phyloP scores from a whole-genome alignment of 2,329 filamentous ascomycete genomes.

The Penicillium sp. region DNA sequence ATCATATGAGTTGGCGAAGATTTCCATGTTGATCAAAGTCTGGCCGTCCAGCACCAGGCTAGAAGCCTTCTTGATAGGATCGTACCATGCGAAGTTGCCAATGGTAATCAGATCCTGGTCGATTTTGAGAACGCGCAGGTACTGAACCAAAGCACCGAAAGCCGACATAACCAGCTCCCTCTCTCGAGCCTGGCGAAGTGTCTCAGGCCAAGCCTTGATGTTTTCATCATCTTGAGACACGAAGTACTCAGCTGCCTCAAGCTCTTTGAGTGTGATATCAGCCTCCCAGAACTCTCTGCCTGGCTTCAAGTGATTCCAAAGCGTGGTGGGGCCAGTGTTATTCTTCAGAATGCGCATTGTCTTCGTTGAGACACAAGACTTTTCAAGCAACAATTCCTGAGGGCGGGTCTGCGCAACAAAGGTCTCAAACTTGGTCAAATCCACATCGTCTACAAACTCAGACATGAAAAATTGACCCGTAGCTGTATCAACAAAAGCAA shows the following conservation, averaged over 20 bases:
- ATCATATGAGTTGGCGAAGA: slow-evolving; percentile 91
- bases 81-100: slow-evolving; percentile 87
- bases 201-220: slow-evolving; percentile 73
- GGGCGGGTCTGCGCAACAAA: slow-evolving; percentile 90
- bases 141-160: slow-evolving; percentile 83
- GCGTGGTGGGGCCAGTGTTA: slow-evolving; percentile 85
- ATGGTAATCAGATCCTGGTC: slow-evolving; percentile 84
- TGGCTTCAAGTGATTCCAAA: slow-evolving; percentile 92
- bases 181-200: slow-evolving; percentile 68
- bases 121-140: slow-evolving; percentile 81
- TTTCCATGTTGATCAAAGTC: slow-evolving; percentile 94
- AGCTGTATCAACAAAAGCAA: slow-evolving; percentile 92
- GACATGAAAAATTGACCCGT: slow-evolving; percentile 95
- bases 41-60: slow-evolving; percentile 93
- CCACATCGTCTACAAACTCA: slow-evolving; percentile 85
- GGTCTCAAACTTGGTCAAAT: slow-evolving; percentile 96
- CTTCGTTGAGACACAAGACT: slow-evolving; percentile 80
- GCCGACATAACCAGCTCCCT: slow-evolving; percentile 88
- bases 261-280: slow-evolving; percentile 75
- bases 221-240: slow-evolving; percentile 56
- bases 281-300: slow-evolving; percentile 88
- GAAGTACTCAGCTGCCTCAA: slow-evolving; percentile 80
- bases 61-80: slow-evolving; percentile 84
- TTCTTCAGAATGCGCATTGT: slow-evolving; percentile 92
- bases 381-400: slow-evolving; percentile 85